These are phyloP conservation scores for Beta vulgaris DNA, from an alignment of 148 eudicot species.

Conservation along the genomic window DNA sequence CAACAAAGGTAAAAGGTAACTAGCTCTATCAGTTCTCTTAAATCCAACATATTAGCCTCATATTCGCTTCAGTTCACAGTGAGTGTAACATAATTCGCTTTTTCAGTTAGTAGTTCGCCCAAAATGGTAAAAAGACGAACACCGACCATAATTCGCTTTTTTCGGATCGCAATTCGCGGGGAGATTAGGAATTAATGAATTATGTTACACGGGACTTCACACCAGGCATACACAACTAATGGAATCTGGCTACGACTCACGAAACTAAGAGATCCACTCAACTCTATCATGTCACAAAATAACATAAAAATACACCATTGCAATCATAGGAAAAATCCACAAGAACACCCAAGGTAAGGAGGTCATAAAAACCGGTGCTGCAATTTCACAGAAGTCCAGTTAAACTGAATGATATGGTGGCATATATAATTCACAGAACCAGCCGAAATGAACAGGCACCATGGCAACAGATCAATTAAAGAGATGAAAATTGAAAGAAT, in stretches of 20 bases:
- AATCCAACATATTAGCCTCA: neutral
- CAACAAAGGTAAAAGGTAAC: neutral
- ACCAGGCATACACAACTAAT: neutral
- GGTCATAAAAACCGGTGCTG: neutral
- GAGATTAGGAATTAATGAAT: no score
- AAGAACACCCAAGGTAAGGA: neutral
- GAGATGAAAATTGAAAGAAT: conserved; percentile 4
- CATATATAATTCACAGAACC: neutral
- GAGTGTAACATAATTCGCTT: no score
- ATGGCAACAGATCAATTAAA: neutral
- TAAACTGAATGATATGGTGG: neutral
- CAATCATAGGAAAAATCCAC: no score
- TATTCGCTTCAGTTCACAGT: neutral
- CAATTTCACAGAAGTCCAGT: conserved; percentile 1
- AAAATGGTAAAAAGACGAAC: no score
- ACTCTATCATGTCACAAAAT: neutral
- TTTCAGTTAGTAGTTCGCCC: no score
- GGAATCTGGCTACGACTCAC: neutral
- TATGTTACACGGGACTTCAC: no score
- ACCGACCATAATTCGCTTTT: no score
- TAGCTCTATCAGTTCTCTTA: neutral
- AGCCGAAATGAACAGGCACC: neutral
- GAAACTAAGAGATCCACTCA: neutral
- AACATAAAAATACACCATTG: neutral
- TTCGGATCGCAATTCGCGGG: no score